Evolutionary conservation across 257 asterid genomes (phyloP).

Genomic region (Nicotiana benthamiana): DNA sequence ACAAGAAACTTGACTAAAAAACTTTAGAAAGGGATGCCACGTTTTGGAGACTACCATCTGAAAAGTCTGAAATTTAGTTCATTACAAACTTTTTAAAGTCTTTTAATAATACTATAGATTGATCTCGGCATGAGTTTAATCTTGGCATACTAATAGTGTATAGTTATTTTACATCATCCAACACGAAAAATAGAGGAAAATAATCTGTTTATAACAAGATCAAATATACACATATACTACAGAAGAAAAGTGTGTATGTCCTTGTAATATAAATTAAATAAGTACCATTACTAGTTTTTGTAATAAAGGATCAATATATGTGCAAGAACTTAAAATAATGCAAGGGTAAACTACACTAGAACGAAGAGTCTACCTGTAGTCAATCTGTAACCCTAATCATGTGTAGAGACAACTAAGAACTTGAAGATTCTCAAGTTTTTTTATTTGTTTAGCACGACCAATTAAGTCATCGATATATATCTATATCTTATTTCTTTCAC

Average conservation of each 20-base stretch:
- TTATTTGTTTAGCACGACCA: too few species aligned
- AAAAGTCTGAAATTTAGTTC: background rate
- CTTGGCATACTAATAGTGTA: too few species aligned
- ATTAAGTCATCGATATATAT: background rate
- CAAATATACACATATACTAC: too few species aligned
- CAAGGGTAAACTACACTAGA: background rate
- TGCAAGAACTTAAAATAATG: background rate
- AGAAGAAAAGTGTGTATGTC: too few species aligned
- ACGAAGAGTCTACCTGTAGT: background rate
- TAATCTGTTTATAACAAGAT: too few species aligned
- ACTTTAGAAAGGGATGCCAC: background rate
- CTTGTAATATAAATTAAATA: background rate
- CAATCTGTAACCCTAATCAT: background rate
- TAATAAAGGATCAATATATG: background rate
- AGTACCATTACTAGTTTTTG: too few species aligned
- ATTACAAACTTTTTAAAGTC: background rate
- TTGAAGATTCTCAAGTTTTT: background rate
- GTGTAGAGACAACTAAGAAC: background rate
- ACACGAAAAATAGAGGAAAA: background rate
- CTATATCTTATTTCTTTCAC: background rate
- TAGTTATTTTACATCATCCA: too few species aligned
- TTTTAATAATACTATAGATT: background rate
- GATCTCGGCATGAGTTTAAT: background rate
- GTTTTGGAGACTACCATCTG: background rate
- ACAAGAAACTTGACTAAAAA: background rate